Conservation (phyloP, 1,284 basidiomycete genomes). For the Sporisorium reilianum region DNA sequence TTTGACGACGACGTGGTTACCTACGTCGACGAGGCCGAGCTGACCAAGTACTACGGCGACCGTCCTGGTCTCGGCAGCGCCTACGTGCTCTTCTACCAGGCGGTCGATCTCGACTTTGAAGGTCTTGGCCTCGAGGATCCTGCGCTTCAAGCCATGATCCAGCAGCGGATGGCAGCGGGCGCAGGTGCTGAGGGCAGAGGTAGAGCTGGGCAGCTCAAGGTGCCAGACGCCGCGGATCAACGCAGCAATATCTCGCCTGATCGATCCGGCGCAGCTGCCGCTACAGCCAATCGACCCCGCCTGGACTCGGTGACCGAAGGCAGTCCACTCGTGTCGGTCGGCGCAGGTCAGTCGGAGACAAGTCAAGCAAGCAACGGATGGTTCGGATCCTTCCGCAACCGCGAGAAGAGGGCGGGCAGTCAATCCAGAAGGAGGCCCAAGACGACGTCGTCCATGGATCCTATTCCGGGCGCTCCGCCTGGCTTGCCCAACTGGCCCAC, state of each 20-base stretch:
- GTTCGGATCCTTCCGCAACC: constrained; percentile 52
- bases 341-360: constrained; percentile 16
- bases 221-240: constrained; percentile 18
- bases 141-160: constrained; percentile 21
- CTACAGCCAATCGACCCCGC: constrained; percentile 23
- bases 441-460: constrained; percentile 31
- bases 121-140: constrained; percentile 39
- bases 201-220: constrained; percentile 25
- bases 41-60: constrained; percentile 94
- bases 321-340: constrained; percentile 16
- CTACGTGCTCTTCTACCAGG: constrained; percentile 98
- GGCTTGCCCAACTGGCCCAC: constrained; percentile 11
- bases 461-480: neutral
- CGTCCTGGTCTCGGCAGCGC: constrained; percentile 83
- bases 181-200: constrained; percentile 16
- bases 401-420: constrained; percentile 43
- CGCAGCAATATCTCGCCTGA: constrained; percentile 34
- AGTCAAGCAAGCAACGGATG: constrained; percentile 38
- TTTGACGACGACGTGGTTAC: constrained; percentile 96
- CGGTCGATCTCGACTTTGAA: constrained; percentile 75
- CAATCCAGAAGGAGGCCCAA: constrained; percentile 45
- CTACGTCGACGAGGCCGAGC: constrained; percentile 86
- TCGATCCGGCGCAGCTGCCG: constrained; percentile 23
- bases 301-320: constrained; percentile 41
- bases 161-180: constrained; percentile 17